Evolutionary conservation across 768 basidiomycete genomes (phyloP), one percentile per base, ranked within the genome.

Genomic region (Psilocybe azurescens): DNA sequence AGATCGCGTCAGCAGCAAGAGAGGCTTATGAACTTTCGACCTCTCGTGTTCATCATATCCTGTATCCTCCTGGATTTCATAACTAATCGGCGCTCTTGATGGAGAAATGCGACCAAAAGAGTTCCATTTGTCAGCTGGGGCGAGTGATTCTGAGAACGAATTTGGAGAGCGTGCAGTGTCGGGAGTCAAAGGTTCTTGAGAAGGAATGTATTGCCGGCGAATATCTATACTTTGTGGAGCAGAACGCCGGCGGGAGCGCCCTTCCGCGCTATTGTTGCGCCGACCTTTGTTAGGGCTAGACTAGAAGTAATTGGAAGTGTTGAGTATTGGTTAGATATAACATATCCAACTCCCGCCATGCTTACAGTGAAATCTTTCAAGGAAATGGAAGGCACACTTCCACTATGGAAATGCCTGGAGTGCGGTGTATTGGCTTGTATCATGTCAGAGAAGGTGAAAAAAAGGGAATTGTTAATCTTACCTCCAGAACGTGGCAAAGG

Each of bases 1-100:
- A 29, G 87, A 88, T 2, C 85, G 83, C 24, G 85, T 87, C 4
- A 88, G 79, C 18, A 89, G 79, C 55, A 88, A 72, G 10, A 83
- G 71, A 6, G 83, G 74, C 65, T 79, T 79, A 61, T 80, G 75
- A 28, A 75, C 65, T 61, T 77, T 70, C 18, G 77, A 66, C 62
- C 73, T 78, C 62, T 82, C 81, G 10, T 76, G 69, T 49, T 67
- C 53, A 41, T 77, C 78, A 39, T 77, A 72, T 20, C 72, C 69
- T 41, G 62, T 65, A 32, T 74, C 70, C 16, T 74, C 70, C 53
- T 87, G 81, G n/a, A 81, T 53, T 39, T 87, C 84, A 58, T 81
- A 78, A 65, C 75, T 77, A 44, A 78, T 67, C 59, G 70, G 72
- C 63, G 79, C 79, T 60, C 65, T 70, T 8, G 70, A 67, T 54